Evolutionary conservation across 768 basidiomycete species (phyloP), one percentile per base, ranked within the genome.

Genomic region (Phaffia tasmanica): DNA sequence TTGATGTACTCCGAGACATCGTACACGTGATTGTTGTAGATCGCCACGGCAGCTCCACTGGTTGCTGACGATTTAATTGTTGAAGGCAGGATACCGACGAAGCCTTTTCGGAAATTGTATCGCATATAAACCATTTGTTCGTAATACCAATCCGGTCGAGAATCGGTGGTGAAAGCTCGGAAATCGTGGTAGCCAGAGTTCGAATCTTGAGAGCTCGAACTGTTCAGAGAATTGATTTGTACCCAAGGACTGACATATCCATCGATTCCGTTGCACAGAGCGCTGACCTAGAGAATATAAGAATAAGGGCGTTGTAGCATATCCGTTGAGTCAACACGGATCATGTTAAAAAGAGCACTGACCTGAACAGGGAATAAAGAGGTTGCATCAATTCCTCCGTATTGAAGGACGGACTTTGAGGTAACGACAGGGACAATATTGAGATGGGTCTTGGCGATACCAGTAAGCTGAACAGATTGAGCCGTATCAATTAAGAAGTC

Each of bases 71-170:
- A 81, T 83, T 79, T 81, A 74, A 95, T 83, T 68, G 86, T 84
- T 72, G 83, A 83, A 19, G 85, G 84, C 0, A 88, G 88, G 73
- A 83, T 86, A 0, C 92, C 94, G 60, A 94, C 73, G 74, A 93
- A 97, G 0, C 95, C 95, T 50, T 85, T 82, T 49, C 94, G 87
- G 71, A 84, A 84, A 62, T 84, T 86, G 80, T 86, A 95, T 8
- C 95, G 87, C 86, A 99, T 86, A 58, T 69, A 55, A 30, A 68
- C 87, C 95, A 99, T 98, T 67, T 80, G 81, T 78, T 98, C 87
- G 70, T 88, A 92, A 76, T 98, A 99, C 95, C 95, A 99, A 74
- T 99, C 95, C 0, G 95, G 94, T 11, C 95, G 84, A 0, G 87
- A 86, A 73, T 98, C 94, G 67, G 85, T 87, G 47, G 74, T 77